Evolutionary conservation across 108 stramenopile genomes (phyloP), one percentile per base, ranked within the genome.

Genomic region (Bacterosira constricta): DNA sequence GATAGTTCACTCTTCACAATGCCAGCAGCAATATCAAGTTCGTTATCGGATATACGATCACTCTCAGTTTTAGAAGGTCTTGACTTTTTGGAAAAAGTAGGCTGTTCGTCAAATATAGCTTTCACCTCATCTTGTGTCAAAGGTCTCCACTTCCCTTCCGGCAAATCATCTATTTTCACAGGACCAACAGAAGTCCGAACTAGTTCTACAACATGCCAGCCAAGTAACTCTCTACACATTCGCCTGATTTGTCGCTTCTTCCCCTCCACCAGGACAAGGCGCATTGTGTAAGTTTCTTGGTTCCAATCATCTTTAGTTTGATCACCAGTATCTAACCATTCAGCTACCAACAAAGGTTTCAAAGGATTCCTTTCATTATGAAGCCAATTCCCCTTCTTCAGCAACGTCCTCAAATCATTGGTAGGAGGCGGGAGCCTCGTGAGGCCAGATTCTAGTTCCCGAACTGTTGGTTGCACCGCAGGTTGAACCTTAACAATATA

Each of bases 201-300:
- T 0, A 95, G 60, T 26, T 66, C 63, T 6, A 79, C 63, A 8
- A 92, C 90, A 61, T 91, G 86, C 63, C 66, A 78, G 1, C 90
- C 91, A 21, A 90, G 46, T 7, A 95, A 37, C 36, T 89, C 89
- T 17, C 84, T 57, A 49, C 86, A 86, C 81, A 90, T 83, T 35
- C 94, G 84, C 58, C 91, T 81, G 46, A 95, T 85, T 47, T 95
- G 94, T 31, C 85, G 80, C 53, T 91, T 90, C 50, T 69, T 84
- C 2, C 94, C 94, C 55, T 90, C 91, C 30, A 71, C 67, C 50
- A 95, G 64, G 6, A 90, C 82, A 9, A 95, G 68, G 17, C 83
- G 85, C 38, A 95, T 52, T 35, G 68, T 63, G 8, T 56, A 15
- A 1, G 31, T 56, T 34, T 34, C 2, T 31, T 5, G 17, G 4